phyloP scores from a whole-genome alignment of 306 rosid species.

The Hippophae rhamnoides region DNA sequence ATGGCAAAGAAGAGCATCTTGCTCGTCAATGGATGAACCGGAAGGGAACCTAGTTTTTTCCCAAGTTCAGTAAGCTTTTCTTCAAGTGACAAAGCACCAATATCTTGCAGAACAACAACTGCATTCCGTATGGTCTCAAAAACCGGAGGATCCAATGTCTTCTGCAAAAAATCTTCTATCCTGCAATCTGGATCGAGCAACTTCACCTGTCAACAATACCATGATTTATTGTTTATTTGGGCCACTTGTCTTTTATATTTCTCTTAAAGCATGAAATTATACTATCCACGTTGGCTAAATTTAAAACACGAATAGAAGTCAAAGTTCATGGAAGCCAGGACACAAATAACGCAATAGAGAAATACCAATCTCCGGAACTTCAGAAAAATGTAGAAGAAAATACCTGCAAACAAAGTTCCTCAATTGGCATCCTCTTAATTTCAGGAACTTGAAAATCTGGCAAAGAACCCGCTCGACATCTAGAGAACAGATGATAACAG shows the following conservation, averaged over 20 bases:
- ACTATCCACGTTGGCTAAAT: too few relatives aligned
- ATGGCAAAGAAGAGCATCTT: slow-evolving; percentile 82
- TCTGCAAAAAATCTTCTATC: slow-evolving; percentile 57
- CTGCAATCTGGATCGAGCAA: slow-evolving; percentile 65
- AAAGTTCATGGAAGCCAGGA: too few relatives aligned
- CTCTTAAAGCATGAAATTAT: too few relatives aligned
- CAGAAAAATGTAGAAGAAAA: slow-evolving; percentile 3
- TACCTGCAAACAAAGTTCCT: slow-evolving; percentile 95
- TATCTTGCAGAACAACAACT: slow-evolving; percentile 66
- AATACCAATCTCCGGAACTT: neutral
- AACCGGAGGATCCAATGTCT: slow-evolving; percentile 93
- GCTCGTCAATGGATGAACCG: slow-evolving; percentile 87
- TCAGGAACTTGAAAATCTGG: slow-evolving; percentile 87
- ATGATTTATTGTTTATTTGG: too few relatives aligned
- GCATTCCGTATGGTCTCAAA: slow-evolving; percentile 71
- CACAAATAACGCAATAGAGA: too few relatives aligned
- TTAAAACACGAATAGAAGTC: too few relatives aligned
- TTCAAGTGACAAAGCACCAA: slow-evolving; percentile 72
- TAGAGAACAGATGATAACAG: slow-evolving; percentile 84
- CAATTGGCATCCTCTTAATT: slow-evolving; percentile 86
- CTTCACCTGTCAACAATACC: slow-evolving; percentile 49
- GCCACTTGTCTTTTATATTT: too few relatives aligned
- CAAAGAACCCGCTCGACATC: slow-evolving; percentile 49
- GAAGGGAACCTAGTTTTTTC: slow-evolving; percentile 79
- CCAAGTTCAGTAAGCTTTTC: slow-evolving; percentile 78